A percentile compares a stretch with the other conserved stretches of the same genome.
These are phyloP conservation scores for Xanthoceras sorbifolium DNA, from an alignment of 345 rosid genomes.

Conservation along the genomic window DNA sequence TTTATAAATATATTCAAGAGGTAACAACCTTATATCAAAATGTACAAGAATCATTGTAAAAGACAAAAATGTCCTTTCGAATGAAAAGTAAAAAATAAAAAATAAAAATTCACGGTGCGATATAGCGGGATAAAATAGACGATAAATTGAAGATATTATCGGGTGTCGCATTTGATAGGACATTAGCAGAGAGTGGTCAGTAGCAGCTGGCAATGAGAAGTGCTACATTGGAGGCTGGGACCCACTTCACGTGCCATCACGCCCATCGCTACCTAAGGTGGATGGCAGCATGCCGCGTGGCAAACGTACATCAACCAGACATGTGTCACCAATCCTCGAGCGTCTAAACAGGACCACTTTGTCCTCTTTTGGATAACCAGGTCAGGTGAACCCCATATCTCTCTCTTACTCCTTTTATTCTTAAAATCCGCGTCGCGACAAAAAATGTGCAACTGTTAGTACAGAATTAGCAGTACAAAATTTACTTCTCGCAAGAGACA, in stretches of 20 bases:
- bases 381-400: constrained; percentile 25
- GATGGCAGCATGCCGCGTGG: constrained; percentile 31
- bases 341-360: constrained; percentile 34
- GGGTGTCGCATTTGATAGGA: constrained; percentile 39
- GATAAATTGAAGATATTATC: constrained; percentile 10
- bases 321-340: constrained; percentile 35
- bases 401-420: not conserved
- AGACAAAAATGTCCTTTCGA: too few relatives aligned
- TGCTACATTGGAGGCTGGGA: constrained; percentile 27
- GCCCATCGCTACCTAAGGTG: not conserved
- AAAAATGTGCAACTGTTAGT: constrained; percentile 18
- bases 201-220: constrained; percentile 37
- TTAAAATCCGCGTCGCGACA: constrained; percentile 35
- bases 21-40: too few relatives aligned
- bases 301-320: not conserved
- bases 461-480: constrained; percentile 1
- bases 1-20: too few relatives aligned
- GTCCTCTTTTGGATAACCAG: constrained; percentile 28
- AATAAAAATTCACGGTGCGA: constrained; percentile 5
- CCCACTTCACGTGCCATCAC: constrained; percentile 55
- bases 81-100: too few relatives aligned
- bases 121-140: not conserved
- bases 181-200: constrained; percentile 19
- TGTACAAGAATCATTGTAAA: too few relatives aligned
- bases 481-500: constrained; percentile 24